These are phyloP conservation scores for Boletus semigastroideus DNA, from an alignment of 1,284 basidiomycete species.

Conservation along the genomic window DNA sequence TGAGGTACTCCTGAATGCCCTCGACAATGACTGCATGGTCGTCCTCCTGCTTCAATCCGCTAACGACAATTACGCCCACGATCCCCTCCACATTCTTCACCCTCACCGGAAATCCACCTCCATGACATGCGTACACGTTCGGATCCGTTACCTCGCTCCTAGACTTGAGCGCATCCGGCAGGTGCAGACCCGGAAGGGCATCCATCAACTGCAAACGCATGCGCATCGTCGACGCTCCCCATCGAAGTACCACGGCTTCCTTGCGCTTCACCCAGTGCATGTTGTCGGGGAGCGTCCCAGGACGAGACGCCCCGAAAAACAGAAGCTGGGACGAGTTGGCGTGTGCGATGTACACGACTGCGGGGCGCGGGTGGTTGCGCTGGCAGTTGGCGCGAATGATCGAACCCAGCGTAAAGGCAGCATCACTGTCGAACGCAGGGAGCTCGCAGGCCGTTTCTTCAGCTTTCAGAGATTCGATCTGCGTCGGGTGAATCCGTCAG, in stretches of 20 bases:
- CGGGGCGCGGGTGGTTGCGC: constrained; percentile 7
- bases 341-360: constrained; percentile 24
- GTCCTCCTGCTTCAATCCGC: constrained; percentile 34
- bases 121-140: constrained; percentile 32
- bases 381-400: constrained; percentile 29
- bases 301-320: constrained; percentile 31
- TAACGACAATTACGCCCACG: constrained; percentile 38
- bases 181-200: background rate
- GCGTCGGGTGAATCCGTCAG: no score
- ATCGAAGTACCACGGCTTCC: constrained; percentile 36
- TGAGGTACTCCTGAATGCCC: constrained; percentile 32
- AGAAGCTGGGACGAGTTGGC: constrained; percentile 29
- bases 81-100: constrained; percentile 36
- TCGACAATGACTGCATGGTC: constrained; percentile 37
- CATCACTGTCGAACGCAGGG: constrained; percentile 17
- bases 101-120: constrained; percentile 37
- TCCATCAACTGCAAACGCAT: constrained; percentile 17
- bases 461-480: constrained; percentile 5
- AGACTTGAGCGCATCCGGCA: background rate
- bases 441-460: constrained; percentile 25
- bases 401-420: constrained; percentile 32
- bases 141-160: constrained; percentile 19
- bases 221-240: constrained; percentile 27
- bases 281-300: constrained; percentile 36
- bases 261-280: constrained; percentile 39